A percentile compares a stretch with the other conserved stretches of the same genome.
These are phyloP conservation scores for Rhodamnia argentea DNA, from an alignment of 345 rosid genomes.

Conservation along the genomic window DNA sequence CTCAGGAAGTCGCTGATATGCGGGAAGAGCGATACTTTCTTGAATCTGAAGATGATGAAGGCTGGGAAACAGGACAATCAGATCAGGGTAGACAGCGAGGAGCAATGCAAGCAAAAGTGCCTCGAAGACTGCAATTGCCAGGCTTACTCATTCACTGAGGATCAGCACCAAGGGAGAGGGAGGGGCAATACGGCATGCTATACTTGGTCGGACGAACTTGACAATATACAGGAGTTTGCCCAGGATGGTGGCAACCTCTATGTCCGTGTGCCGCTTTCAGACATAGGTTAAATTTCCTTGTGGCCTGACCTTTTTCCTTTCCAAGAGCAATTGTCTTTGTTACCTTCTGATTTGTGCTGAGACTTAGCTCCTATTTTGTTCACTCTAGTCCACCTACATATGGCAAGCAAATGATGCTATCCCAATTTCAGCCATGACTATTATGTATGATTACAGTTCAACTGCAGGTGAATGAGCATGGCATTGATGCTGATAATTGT, in stretches of 20 bases:
- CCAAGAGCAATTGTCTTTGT: not conserved
- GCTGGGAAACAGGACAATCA: not conserved
- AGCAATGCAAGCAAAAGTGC: constrained; percentile 9
- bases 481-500: not conserved
- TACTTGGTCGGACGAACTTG: constrained; percentile 13
- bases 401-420: not conserved
- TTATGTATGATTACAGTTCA: not conserved
- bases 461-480: not conserved
- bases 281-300: constrained; percentile 7
- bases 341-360: not conserved
- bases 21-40: not conserved
- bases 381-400: not conserved
- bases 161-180: too few species aligned
- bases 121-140: constrained; percentile 3
- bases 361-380: not conserved
- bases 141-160: constrained; percentile 13
- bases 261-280: constrained; percentile 4
- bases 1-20: not conserved
- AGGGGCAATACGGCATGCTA: not conserved
- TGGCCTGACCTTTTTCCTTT: not conserved
- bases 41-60: constrained; percentile 5
- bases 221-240: constrained; percentile 1
- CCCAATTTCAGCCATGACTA: not conserved
- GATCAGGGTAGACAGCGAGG: not conserved
- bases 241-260: not conserved